Base-by-base conservation (phyloP, 345 rosid species). In the Lepidium aucheri region DNA sequence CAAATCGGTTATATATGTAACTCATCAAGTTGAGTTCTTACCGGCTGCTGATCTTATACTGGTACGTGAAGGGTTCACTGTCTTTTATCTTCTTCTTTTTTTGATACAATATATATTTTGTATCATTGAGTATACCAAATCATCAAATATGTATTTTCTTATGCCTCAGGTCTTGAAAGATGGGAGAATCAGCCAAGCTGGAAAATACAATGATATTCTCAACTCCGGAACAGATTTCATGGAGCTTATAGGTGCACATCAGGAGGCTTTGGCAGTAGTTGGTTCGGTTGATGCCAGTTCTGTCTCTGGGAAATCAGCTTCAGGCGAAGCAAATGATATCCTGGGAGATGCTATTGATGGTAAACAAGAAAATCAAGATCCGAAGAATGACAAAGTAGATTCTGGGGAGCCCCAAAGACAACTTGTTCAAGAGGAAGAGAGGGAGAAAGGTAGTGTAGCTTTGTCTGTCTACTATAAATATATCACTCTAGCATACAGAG, bases 11-110 rank as follows among this genome's bases (percentile, higher is more conserved):
- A 78, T 88, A 38, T 88, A 78, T 76, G 96, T 89, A 38, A 89
- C 96, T 46, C 96, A 89, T 73, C 96, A 89, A 79, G 85, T 89
- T 53, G 93, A 89, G 67, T 89, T 86, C 83, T 76, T 89, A 68
- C 87, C 87, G 47, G 70, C 89, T 30, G 93, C 93, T 38, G 89
- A 89, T 81, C 72, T 85, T 38, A 85, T 89, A 28, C 74, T 86
- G 89, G 96, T 89, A 64, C 75, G 85, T 68, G 38, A 54, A 46
- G 55, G 12, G 0, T 40, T 49, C 42, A 52, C 43, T 39, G 18
- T 54, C 51, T 67, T 8, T 45, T 16, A 60, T 55, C 12, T 15
- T 55, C 40, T 33, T 15, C 1, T 52, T 0, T 53, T 4, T 46
- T 28, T n/a, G n/a, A n/a, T 44, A 20, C 3, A 6, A 9, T 45